Conservation (phyloP, 805 yeast species). For the Cyberlindnera meyerae region DNA sequence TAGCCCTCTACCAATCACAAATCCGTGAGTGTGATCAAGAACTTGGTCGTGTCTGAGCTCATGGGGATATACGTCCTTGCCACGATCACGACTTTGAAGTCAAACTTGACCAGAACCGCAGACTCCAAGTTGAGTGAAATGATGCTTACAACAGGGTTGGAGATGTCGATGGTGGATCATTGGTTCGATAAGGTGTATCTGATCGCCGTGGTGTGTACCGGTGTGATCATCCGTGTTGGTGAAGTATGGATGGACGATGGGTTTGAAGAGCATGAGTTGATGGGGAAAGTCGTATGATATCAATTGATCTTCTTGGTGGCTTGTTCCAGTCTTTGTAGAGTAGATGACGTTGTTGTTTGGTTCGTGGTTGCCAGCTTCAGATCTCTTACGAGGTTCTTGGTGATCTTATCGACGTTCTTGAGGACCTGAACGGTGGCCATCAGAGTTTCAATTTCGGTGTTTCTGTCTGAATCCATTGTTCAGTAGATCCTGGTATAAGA, state of each 20-base stretch:
- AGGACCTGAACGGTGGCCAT: slow-evolving; percentile 6
- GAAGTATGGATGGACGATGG: slow-evolving; percentile 23
- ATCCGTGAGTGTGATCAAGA: slow-evolving; percentile 35
- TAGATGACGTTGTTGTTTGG: slow-evolving; percentile 1
- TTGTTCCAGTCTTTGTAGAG: neutral
- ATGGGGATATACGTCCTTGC: slow-evolving; percentile 37
- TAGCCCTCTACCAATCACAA: slow-evolving; percentile 9
- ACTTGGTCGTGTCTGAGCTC: slow-evolving; percentile 33
- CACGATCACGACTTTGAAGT: slow-evolving; percentile 35
- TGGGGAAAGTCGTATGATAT: slow-evolving; percentile 8
- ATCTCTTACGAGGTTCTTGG: slow-evolving; percentile 7
- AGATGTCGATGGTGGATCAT: slow-evolving; percentile 27
- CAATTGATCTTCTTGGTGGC: slow-evolving; percentile 1
- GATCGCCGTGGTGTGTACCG: slow-evolving; percentile 28
- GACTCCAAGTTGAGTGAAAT: slow-evolving; percentile 29
- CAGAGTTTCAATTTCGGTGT: slow-evolving; percentile 9
- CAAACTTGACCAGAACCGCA: slow-evolving; percentile 33
- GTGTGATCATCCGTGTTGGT: slow-evolving; percentile 17
- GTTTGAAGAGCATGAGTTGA: slow-evolving; percentile 15
- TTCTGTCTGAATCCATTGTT: slow-evolving; percentile 1
- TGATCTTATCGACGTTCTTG: slow-evolving; percentile 7
- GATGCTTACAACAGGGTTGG: slow-evolving; percentile 22
- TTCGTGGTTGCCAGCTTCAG: slow-evolving; percentile 5
- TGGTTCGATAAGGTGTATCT: slow-evolving; percentile 39
- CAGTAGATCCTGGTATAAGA: neutral